Evolutionary conservation across 139 green algal genomes (phyloP).

Genomic region (Eudorina sp.): DNA sequence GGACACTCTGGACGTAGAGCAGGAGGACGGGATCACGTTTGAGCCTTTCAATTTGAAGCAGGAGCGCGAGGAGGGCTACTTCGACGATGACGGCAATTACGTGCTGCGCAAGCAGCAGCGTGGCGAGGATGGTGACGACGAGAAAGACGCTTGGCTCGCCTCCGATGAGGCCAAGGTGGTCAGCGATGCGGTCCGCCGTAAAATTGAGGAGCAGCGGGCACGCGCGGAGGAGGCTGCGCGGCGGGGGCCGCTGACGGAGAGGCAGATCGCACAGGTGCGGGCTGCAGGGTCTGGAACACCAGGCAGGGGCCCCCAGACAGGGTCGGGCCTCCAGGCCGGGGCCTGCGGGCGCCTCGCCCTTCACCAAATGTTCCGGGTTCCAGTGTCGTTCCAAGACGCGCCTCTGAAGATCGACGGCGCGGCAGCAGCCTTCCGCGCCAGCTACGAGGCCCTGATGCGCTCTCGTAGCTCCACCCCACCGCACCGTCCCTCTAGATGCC

Average conservation of each 20-base stretch:
- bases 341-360: too few relatives aligned
- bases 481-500: too few relatives aligned
- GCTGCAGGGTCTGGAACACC: too few relatives aligned
- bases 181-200: slow-evolving; percentile 53
- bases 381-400: too few relatives aligned
- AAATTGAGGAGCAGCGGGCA: slow-evolving; percentile 58
- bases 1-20: slow-evolving; percentile 54
- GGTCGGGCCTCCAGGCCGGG: too few relatives aligned
- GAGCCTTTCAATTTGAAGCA: slow-evolving; percentile 85
- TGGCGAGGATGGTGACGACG: slow-evolving; percentile 61
- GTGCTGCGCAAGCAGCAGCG: slow-evolving; percentile 66
- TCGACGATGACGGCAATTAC: slow-evolving; percentile 85
- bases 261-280: slow-evolving; percentile 67
- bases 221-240: slow-evolving; percentile 43
- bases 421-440: too few relatives aligned
- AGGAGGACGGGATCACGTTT: slow-evolving; percentile 76
- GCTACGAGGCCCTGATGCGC: too few relatives aligned
- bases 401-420: too few relatives aligned
- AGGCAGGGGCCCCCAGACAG: too few relatives aligned
- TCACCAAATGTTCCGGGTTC: too few relatives aligned
- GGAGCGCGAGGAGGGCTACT: slow-evolving; percentile 78
- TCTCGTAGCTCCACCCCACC: too few relatives aligned
- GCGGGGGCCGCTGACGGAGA: slow-evolving; percentile 62
- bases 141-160: slow-evolving; percentile 76
- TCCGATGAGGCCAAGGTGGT: slow-evolving; percentile 73